phyloP scores from a whole-genome alignment of 495 filamentous ascomycete species.

The Podospora bellae-mahoneyi region DNA sequence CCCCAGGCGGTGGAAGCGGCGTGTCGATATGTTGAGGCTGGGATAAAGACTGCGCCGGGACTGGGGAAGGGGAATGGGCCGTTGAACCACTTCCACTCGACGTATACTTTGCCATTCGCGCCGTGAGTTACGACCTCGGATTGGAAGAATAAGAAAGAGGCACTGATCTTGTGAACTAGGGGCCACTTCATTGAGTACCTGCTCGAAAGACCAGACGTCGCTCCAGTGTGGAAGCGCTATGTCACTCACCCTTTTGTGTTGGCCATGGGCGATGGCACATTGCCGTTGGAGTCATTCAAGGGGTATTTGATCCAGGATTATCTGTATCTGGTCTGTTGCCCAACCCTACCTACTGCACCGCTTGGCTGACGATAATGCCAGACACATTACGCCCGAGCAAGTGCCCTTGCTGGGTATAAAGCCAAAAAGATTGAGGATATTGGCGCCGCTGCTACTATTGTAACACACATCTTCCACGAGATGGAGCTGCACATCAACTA shows the following conservation, averaged over 20 bases:
- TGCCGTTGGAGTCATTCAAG: constrained; percentile 73
- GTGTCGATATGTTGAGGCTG: constrained; percentile 77
- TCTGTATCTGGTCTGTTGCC: constrained; percentile 66
- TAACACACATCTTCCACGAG: constrained; percentile 73
- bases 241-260: constrained; percentile 77
- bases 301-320: constrained; percentile 88
- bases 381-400: constrained; percentile 83
- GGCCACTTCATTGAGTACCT: constrained; percentile 82
- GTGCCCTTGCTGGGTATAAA: constrained; percentile 81
- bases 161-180: constrained; percentile 38
- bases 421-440: constrained; percentile 69
- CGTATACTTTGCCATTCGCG: constrained; percentile 72
- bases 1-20: constrained; percentile 63
- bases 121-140: constrained; percentile 57
- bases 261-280: constrained; percentile 67
- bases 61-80: constrained; percentile 82
- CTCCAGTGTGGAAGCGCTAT: constrained; percentile 64
- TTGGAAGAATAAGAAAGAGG: background rate
- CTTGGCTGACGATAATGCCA: constrained; percentile 26
- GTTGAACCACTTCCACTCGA: constrained; percentile 91
- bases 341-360: background rate
- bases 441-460: constrained; percentile 64
- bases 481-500: constrained; percentile 77
- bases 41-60: constrained; percentile 70
- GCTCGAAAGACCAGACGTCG: constrained; percentile 70